Evolutionary conservation across 768 basidiomycete species (phyloP).

Genomic region (Agrocybe praecox): DNA sequence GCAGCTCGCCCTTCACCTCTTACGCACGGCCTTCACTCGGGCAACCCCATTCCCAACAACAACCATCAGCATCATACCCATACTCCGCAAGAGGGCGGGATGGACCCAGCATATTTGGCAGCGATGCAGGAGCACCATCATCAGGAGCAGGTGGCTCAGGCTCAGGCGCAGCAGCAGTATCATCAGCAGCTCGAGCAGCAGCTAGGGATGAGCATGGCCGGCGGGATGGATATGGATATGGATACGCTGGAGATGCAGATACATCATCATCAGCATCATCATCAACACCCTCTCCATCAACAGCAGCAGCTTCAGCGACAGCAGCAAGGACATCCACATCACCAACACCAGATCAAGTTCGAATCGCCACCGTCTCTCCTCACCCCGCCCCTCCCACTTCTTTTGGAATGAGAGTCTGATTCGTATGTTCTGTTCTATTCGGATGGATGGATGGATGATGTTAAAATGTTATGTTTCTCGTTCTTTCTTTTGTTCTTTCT

Average conservation of each 20-base stretch:
- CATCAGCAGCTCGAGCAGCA: constrained; percentile 8
- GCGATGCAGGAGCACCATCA: neutral
- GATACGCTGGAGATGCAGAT: constrained; percentile 6
- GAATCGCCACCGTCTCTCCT: constrained; percentile 40
- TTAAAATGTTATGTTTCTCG: too few species aligned
- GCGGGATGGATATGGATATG: neutral
- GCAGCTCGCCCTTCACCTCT: constrained; percentile 6
- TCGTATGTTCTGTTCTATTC: neutral
- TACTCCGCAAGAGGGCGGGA: neutral
- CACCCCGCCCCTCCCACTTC: constrained; percentile 42
- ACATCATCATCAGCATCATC: constrained; percentile 16
- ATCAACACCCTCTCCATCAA: too few species aligned
- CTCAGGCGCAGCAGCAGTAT: constrained; percentile 4
- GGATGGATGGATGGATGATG: neutral
- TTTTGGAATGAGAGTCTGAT: constrained; percentile 45
- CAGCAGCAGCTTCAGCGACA: constrained; percentile 16
- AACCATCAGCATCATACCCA: neutral
- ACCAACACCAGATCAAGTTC: constrained; percentile 36
- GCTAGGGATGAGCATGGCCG: constrained; percentile 4
- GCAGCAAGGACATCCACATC: too few species aligned
- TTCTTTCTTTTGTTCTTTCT: neutral
- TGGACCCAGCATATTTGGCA: neutral
- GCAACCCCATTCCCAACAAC: too few species aligned
- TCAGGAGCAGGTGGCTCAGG: neutral
- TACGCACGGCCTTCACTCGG: neutral